Base-by-base conservation (phyloP, 305 asterid species). In the Caryopteris hybrid region DNA sequence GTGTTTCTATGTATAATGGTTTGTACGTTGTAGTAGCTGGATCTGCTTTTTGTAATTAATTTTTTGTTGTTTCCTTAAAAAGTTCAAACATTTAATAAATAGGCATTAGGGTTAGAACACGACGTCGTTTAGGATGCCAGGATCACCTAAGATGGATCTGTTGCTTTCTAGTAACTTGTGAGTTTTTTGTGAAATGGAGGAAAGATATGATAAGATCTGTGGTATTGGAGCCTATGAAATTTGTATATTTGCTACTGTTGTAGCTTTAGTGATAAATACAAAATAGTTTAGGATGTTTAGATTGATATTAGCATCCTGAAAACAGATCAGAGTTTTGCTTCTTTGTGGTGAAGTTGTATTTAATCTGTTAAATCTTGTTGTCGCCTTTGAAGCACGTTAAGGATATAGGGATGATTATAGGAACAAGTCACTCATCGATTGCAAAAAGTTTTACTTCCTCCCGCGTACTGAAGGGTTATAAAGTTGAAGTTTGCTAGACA, bases 131-230 rank as follows among this genome's bases (percentile, higher is more conserved):
- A 6, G 52, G 2, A n/a, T 11, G n/a, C n/a, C n/a, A n/a, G n/a
- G n/a, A n/a, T n/a, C n/a, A n/a, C n/a, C 10, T 5, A 14, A 36
- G 20, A 51, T 73, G 22, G 71, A 64, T 73, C 63, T 69, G 20
- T 56, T 65, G 27, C 42, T 61, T 43, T 76, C 8, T 13, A 20
- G 23, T 56, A 4, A 25, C 54, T 18, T 52, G 4, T 58, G 31
- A 13, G 11, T 38, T 21, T 58, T 9, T 42, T 43, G 21, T 12
- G 33, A 58, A 61, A 70, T 17, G 20, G 29, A 47, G 55, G 47
- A 45, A 68, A 43, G 4, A 18, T 50, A 5, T 45, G 48, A 46
- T 25, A 47, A 46, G 62, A 33, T 53, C 57, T 50, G 54, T 66
- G 25, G 58, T 57, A 11, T 18, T 46, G 34, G 62, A 65, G 57